These are phyloP conservation scores for Lactarius indigo DNA, from an alignment of 768 basidiomycete species.

Conservation along the genomic window DNA sequence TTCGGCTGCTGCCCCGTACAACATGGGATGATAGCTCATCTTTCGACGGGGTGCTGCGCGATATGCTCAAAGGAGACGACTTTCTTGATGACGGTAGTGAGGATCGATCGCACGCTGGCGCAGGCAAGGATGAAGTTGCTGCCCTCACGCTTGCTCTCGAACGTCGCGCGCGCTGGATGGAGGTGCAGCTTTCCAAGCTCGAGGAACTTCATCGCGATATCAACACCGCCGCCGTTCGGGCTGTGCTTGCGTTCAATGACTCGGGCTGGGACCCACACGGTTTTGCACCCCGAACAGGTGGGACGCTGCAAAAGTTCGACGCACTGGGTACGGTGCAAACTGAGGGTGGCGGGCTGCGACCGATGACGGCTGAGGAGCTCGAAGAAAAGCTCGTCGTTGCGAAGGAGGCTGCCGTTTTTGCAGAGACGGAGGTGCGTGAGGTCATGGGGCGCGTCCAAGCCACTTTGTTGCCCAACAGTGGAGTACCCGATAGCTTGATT, in stretches of 20 bases:
- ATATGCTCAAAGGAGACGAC: constrained; percentile 87
- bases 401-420: constrained; percentile 66
- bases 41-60: constrained; percentile 79
- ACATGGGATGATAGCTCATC: constrained; percentile 91
- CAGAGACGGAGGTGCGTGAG: constrained; percentile 71
- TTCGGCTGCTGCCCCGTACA: constrained; percentile 80
- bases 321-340: constrained; percentile 51
- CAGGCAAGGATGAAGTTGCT: constrained; percentile 76
- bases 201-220: constrained; percentile 89
- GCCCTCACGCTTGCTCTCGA: constrained; percentile 80
- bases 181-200: constrained; percentile 82
- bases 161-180: constrained; percentile 91
- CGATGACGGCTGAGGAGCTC: constrained; percentile 68
- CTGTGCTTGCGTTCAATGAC: constrained; percentile 80
- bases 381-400: constrained; percentile 70
- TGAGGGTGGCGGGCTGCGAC: constrained; percentile 38
- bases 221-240: constrained; percentile 81
- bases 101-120: constrained; percentile 51
- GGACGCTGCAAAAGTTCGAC: constrained; percentile 66
- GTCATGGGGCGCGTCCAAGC: constrained; percentile 65
- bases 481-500: not conserved
- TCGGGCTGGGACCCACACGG: constrained; percentile 74
- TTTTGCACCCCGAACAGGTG: constrained; percentile 67
- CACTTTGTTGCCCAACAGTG: constrained; percentile 41
- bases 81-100: constrained; percentile 72